phyloP scores from a whole-genome alignment of 805 yeast genomes.

The Isabelozyma rhagii region DNA sequence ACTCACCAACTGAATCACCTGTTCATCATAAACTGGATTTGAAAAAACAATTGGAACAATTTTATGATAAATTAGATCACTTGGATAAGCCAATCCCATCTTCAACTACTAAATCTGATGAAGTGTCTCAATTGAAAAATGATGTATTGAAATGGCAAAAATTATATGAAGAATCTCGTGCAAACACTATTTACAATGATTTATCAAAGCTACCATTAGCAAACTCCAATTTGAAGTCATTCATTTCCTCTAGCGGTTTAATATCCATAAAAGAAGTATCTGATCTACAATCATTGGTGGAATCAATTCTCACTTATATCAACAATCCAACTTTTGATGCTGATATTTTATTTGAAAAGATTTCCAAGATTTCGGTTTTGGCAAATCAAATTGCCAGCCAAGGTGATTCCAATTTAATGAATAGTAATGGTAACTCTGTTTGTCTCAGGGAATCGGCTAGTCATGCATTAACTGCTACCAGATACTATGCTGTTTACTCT shows the following conservation, averaged over 20 bases:
- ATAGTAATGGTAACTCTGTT: conserved; percentile 38
- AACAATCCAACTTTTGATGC: conserved; percentile 23
- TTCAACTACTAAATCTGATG: conserved; percentile 6
- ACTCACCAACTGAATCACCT: neutral
- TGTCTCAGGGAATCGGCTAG: conserved; percentile 65
- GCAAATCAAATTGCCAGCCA: conserved; percentile 40
- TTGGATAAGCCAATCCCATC: conserved; percentile 13
- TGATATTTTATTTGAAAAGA: conserved; percentile 47
- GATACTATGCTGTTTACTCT: conserved; percentile 66
- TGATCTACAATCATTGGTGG: conserved; percentile 47
- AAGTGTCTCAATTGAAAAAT: conserved; percentile 12
- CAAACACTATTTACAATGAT: conserved; percentile 21
- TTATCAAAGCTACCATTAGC: conserved; percentile 15
- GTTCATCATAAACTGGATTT: neutral
- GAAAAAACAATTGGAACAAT: conserved; percentile 13
- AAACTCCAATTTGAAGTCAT: conserved; percentile 22
- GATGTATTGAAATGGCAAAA: conserved; percentile 48
- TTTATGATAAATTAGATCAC: conserved; percentile 25
- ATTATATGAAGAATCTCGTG: conserved; percentile 48
- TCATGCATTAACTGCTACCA: conserved; percentile 70
- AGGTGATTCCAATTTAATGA: conserved; percentile 19
- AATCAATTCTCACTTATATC: conserved; percentile 38
- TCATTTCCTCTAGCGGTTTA: conserved; percentile 39
- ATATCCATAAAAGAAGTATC: conserved; percentile 45
- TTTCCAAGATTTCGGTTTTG: conserved; percentile 47